A percentile compares a stretch with the other conserved stretches of the same genome.
Conservation (phyloP, 192 early-diverging fungal species). For the Backusella circina region DNA sequence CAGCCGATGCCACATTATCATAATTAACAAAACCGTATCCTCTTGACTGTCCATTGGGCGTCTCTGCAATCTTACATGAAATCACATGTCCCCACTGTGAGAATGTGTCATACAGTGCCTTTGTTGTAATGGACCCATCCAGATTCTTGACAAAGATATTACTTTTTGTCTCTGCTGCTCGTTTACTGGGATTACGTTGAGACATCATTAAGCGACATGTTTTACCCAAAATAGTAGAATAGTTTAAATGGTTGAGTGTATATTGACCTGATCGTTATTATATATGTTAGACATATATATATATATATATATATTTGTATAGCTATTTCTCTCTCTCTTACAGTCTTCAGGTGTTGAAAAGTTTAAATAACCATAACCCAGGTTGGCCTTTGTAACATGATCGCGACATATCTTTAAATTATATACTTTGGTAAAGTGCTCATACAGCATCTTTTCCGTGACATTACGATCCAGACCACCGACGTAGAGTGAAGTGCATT, state of each 20-base stretch:
- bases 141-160: slow-evolving; percentile 97
- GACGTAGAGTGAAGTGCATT: slow-evolving; percentile 68
- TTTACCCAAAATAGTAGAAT: slow-evolving; percentile 78
- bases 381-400: slow-evolving; percentile 77
- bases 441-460: slow-evolving; percentile 81
- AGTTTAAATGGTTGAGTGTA: slow-evolving; percentile 81
- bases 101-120: slow-evolving; percentile 91
- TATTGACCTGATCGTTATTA: slow-evolving; percentile 45
- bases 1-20: slow-evolving; percentile 77
- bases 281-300: background rate
- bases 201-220: slow-evolving; percentile 95
- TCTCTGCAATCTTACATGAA: slow-evolving; percentile 79
- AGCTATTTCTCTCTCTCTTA: background rate
- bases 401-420: slow-evolving; percentile 90
- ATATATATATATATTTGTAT: background rate
- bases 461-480: slow-evolving; percentile 86
- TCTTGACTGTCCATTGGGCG: slow-evolving; percentile 59
- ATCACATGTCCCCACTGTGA: slow-evolving; percentile 82
- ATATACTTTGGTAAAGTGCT: slow-evolving; percentile 84
- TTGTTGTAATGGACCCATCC: slow-evolving; percentile 82
- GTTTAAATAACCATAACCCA: slow-evolving; percentile 94
- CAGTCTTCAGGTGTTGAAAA: slow-evolving; percentile 70
- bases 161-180: slow-evolving; percentile 53
- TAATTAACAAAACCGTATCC: slow-evolving; percentile 93
- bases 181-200: slow-evolving; percentile 80